Evolutionary conservation across 139 green algal species (phyloP).

Genomic region (Choricystis sp.): DNA sequence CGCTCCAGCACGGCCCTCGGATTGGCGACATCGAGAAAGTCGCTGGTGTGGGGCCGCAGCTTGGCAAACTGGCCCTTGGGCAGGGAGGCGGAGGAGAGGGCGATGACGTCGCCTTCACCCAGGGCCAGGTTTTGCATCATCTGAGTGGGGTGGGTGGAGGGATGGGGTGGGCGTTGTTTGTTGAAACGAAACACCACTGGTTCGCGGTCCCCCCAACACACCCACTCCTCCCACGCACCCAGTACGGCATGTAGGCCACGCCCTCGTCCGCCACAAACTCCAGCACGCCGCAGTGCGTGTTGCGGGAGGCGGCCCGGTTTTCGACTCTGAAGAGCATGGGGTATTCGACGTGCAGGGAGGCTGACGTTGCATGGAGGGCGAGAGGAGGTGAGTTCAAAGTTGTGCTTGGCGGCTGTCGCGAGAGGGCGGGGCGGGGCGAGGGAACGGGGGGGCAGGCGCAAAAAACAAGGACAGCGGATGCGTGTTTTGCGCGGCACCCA

Average conservation of each 20-base stretch:
- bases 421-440: too few relatives aligned
- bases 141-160: conserved; percentile 19
- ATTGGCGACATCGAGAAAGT: conserved; percentile 96
- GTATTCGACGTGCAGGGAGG: conserved; percentile 90
- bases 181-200: not conserved
- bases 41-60: conserved; percentile 85
- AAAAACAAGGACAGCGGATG: too few relatives aligned
- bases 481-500: too few relatives aligned
- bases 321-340: conserved; percentile 95
- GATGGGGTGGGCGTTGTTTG: not conserved
- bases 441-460: too few relatives aligned
- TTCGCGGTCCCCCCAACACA: not conserved
- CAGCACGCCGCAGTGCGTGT: conserved; percentile 92
- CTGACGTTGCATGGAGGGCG: too few relatives aligned
- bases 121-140: conserved; percentile 98
- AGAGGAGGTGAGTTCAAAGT: too few relatives aligned
- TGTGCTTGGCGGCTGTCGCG: too few relatives aligned
- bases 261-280: conserved; percentile 98
- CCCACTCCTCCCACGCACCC: conserved; percentile 30
- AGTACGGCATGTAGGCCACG: conserved; percentile 91
- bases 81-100: conserved; percentile 62
- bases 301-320: conserved; percentile 37
- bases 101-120: conserved; percentile 74
- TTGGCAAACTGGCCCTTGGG: conserved; percentile 92
- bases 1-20: conserved; percentile 92